These are phyloP conservation scores for Striga asiatica DNA, from an alignment of 257 asterid species.

Conservation along the genomic window DNA sequence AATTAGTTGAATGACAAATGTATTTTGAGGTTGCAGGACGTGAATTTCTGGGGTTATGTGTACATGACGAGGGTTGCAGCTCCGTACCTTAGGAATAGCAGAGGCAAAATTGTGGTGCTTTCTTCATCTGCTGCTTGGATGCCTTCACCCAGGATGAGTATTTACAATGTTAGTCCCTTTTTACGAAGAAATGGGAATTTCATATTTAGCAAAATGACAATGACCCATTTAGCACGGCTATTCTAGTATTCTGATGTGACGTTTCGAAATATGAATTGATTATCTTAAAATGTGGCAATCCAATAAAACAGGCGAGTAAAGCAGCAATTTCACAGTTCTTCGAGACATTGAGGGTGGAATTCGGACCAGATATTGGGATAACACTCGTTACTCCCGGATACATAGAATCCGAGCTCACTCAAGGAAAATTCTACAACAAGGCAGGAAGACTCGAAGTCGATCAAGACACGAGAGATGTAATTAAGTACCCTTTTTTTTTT, in stretches of 20 bases:
- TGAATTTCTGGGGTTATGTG: constrained; percentile 64
- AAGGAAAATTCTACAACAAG: constrained; percentile 40
- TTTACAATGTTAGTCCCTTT: constrained; percentile 51
- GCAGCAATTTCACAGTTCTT: constrained; percentile 57
- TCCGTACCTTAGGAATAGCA: constrained; percentile 46
- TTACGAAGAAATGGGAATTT: no score
- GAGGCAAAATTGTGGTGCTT: constrained; percentile 47
- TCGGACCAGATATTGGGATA: constrained; percentile 52
- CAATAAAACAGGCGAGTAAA: constrained; percentile 86
- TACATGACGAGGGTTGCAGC: constrained; percentile 44
- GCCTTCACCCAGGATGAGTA: constrained; percentile 50
- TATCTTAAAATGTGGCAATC: no score
- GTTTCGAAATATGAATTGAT: no score
- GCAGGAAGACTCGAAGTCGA: constrained; percentile 41
- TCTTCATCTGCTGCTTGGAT: constrained; percentile 51
- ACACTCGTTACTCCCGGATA: constrained; percentile 57
- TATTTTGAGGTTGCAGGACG: constrained; percentile 30
- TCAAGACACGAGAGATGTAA: constrained; percentile 59
- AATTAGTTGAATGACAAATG: not conserved
- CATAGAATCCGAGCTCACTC: constrained; percentile 52
- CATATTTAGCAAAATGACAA: no score
- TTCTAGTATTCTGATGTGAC: no score
- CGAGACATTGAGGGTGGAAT: constrained; percentile 64
- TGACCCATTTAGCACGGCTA: no score
- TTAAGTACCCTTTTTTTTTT: not conserved